These are phyloP conservation scores for Cerioporus squamosus DNA, from an alignment of 1,284 basidiomycete genomes.

Conservation along the genomic window DNA sequence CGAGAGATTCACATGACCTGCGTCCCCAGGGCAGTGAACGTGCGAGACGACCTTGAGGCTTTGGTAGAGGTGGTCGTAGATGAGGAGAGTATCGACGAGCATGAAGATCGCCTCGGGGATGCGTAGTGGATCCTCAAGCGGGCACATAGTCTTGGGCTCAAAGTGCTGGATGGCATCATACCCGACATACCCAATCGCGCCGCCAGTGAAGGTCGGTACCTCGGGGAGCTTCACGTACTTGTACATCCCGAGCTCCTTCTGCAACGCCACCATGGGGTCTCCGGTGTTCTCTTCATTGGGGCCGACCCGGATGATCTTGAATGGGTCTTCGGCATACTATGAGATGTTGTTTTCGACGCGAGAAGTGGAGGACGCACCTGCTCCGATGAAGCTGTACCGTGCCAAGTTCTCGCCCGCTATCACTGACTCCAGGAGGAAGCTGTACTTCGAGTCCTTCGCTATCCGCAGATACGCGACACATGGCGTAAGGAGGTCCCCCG, in stretches of 20 bases:
- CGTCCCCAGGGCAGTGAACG: slow-evolving; percentile 81
- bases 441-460: slow-evolving; percentile 90
- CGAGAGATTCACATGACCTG: slow-evolving; percentile 65
- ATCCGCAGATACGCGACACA: slow-evolving; percentile 96
- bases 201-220: slow-evolving; percentile 95
- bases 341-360: not conserved
- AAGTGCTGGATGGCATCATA: slow-evolving; percentile 98
- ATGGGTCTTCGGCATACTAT: slow-evolving; percentile 67
- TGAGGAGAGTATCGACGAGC: slow-evolving; percentile 92
- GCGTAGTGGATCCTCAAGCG: slow-evolving; percentile 75
- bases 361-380: slow-evolving; percentile 59
- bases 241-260: slow-evolving; percentile 87
- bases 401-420: slow-evolving; percentile 90
- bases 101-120: slow-evolving; percentile 98
- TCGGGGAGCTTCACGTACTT: slow-evolving; percentile 92
- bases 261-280: slow-evolving; percentile 86
- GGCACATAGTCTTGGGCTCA: slow-evolving; percentile 87
- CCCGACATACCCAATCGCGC: slow-evolving; percentile 96
- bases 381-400: slow-evolving; percentile 95
- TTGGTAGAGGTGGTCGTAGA: slow-evolving; percentile 98
- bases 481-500: slow-evolving; percentile 96
- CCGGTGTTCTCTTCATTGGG: slow-evolving; percentile 83
- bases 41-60: slow-evolving; percentile 95
- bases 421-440: slow-evolving; percentile 93
- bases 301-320: slow-evolving; percentile 91